Evolutionary conservation across 495 filamentous ascomycete genomes (phyloP).

Genomic region (Melanomma pulvis-pyrius): DNA sequence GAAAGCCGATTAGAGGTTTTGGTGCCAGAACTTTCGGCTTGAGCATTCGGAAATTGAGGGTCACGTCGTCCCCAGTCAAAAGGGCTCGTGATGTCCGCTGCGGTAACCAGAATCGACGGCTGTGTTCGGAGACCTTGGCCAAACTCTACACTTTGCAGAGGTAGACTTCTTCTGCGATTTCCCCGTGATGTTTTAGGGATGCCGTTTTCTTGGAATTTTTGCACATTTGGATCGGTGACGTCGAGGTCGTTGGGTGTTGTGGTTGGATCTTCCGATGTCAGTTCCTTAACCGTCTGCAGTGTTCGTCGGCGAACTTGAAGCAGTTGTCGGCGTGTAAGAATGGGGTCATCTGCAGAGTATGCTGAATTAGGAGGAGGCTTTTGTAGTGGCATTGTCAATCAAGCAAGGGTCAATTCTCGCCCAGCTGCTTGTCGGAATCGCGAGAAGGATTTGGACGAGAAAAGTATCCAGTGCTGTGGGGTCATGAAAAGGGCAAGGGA

Average conservation of each 20-base stretch:
- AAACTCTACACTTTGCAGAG: not conserved
- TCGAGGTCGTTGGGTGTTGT: not conserved
- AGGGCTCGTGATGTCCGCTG: not conserved
- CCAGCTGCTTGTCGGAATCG: not conserved
- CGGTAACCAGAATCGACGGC: not conserved
- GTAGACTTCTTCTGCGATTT: not conserved
- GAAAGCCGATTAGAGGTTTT: constrained; percentile 1
- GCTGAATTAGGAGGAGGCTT: not conserved
- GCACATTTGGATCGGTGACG: too few relatives aligned
- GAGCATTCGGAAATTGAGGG: not conserved
- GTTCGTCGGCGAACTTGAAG: constrained; percentile 10
- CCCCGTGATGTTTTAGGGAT: too few relatives aligned
- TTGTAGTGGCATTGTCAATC: not conserved
- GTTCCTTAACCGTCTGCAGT: constrained; percentile 8
- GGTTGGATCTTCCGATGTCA: not conserved
- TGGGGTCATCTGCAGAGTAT: not conserved
- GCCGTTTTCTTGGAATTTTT: too few relatives aligned
- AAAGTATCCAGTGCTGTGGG: not conserved
- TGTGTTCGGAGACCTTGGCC: not conserved
- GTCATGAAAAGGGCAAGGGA: not conserved
- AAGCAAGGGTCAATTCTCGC: not conserved
- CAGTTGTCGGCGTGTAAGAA: not conserved
- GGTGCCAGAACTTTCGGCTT: not conserved
- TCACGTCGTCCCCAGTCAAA: not conserved
- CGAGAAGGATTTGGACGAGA: not conserved